Conservation (phyloP, 306 rosid species). For the Lupinus albus region DNA sequence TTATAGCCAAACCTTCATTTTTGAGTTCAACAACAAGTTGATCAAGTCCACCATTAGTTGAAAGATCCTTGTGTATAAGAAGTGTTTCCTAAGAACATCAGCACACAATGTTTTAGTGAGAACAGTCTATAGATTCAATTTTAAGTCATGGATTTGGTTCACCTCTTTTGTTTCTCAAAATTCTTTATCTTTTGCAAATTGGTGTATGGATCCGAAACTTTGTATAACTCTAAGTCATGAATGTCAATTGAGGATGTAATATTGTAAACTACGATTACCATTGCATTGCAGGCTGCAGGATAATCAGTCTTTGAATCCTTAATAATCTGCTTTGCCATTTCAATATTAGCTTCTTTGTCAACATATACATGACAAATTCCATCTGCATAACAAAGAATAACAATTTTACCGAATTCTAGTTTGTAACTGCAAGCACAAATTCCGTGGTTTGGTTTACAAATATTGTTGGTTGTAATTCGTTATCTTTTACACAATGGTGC, state of each 20-base stretch:
- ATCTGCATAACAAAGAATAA: slow-evolving; percentile 54
- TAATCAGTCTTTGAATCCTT: slow-evolving; percentile 77
- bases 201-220: too few species aligned
- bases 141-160: too few species aligned
- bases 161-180: too few species aligned
- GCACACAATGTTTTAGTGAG: slow-evolving; percentile 33
- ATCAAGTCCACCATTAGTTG: slow-evolving; percentile 51
- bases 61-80: slow-evolving; percentile 76
- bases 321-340: slow-evolving; percentile 74
- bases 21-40: slow-evolving; percentile 63
- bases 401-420: slow-evolving; percentile 34
- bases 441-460: too few species aligned
- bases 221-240: slow-evolving; percentile 6
- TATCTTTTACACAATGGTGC: too few species aligned
- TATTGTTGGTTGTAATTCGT: too few species aligned
- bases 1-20: slow-evolving; percentile 54
- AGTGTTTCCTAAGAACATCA: slow-evolving; percentile 74
- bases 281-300: slow-evolving; percentile 86
- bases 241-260: slow-evolving; percentile 23
- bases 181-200: too few species aligned
- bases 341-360: slow-evolving; percentile 74
- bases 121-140: slow-evolving; percentile 10
- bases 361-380: slow-evolving; percentile 85
- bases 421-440: slow-evolving; percentile 14
- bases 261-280: slow-evolving; percentile 56